A percentile compares a stretch with the other conserved stretches of the same genome.
These are phyloP conservation scores for Tephrocybe sp. DNA, from an alignment of 768 basidiomycete species.

Conservation along the genomic window DNA sequence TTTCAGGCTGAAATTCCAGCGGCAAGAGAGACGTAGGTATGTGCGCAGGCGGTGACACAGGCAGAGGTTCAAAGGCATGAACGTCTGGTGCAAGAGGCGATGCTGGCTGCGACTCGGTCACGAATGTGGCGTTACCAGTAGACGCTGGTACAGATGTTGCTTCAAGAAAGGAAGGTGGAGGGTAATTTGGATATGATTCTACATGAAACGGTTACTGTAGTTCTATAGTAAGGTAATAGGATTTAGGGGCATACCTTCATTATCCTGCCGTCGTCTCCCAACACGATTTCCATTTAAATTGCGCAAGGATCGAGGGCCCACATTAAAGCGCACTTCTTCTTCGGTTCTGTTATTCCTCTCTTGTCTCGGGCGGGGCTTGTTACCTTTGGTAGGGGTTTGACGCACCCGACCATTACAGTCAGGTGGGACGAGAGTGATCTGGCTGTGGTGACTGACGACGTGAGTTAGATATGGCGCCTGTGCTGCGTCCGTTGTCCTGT, in stretches of 20 bases:
- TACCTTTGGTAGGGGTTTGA: slow-evolving; percentile 43
- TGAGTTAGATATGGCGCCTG: slow-evolving; percentile 58
- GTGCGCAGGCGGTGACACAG: slow-evolving; percentile 4
- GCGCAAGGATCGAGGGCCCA: slow-evolving; percentile 32
- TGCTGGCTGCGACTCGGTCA: slow-evolving; percentile 18
- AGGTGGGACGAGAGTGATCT: slow-evolving; percentile 44
- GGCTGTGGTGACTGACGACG: slow-evolving; percentile 50
- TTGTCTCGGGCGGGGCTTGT: slow-evolving; percentile 27
- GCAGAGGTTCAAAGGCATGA: background rate
- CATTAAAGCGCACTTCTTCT: slow-evolving; percentile 44
- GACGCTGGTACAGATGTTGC: slow-evolving; percentile 47
- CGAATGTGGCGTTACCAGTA: slow-evolving; percentile 37
- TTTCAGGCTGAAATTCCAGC: background rate
- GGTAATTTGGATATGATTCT: slow-evolving; percentile 56
- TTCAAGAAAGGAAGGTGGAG: slow-evolving; percentile 76
- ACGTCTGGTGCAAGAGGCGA: slow-evolving; percentile 9
- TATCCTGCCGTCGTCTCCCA: slow-evolving; percentile 24
- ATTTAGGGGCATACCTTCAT: slow-evolving; percentile 20
- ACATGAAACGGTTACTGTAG: slow-evolving; percentile 6
- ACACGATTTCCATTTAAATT: slow-evolving; percentile 22
- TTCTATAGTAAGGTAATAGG: background rate
- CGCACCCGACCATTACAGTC: slow-evolving; percentile 50
- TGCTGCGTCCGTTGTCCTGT: slow-evolving; percentile 47
- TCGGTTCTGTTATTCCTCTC: slow-evolving; percentile 44
- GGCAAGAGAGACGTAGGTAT: background rate